Evolutionary conservation across 2,329 filamentous ascomycete species (phyloP).

Genomic region (Colletotrichum phormii): DNA sequence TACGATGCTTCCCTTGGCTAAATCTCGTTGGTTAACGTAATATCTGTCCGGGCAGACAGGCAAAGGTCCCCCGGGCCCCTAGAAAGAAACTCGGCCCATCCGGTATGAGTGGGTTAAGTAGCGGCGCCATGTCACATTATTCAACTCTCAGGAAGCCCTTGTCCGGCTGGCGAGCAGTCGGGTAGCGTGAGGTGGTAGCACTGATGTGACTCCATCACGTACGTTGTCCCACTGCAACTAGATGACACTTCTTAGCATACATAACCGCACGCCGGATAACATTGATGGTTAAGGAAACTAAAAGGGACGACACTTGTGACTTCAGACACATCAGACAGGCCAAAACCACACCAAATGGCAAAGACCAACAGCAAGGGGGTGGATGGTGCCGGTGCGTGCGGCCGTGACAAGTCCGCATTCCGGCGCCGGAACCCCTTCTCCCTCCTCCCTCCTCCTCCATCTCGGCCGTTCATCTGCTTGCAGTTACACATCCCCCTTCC

Average conservation of each 20-base stretch:
- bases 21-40: neutral
- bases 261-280: neutral
- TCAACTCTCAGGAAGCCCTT: neutral
- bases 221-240: neutral
- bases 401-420: constrained; percentile 3
- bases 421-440: neutral
- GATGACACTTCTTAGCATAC: neutral
- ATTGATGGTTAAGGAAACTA: neutral
- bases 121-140: neutral
- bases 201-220: constrained; percentile 1
- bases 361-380: neutral
- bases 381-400: constrained; percentile 1
- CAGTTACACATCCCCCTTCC: constrained; percentile 3
- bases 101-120: neutral
- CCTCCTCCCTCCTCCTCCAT: neutral
- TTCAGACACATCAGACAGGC: neutral
- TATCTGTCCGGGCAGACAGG: neutral
- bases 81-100: neutral
- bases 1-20: neutral
- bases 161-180: neutral
- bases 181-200: neutral
- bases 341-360: neutral
- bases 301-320: neutral
- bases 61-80: neutral
- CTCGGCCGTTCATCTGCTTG: neutral